Conservation (phyloP, 2,329 filamentous ascomycete genomes). For the Trichoderma sp. region DNA sequence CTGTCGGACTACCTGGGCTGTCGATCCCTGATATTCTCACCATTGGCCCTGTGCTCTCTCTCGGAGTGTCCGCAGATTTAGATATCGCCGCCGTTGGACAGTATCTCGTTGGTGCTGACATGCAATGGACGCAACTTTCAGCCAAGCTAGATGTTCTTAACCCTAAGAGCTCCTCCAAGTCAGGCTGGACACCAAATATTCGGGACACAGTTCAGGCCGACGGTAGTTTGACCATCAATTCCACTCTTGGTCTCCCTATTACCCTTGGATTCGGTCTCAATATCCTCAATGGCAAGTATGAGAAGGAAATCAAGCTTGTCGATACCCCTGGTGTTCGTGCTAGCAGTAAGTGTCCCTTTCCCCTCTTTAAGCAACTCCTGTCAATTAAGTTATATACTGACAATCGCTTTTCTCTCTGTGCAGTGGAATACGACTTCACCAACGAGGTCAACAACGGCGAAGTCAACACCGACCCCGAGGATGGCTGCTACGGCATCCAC, state of each 20-base stretch:
- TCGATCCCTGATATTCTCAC: background rate
- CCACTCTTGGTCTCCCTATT: background rate
- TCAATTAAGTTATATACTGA: background rate
- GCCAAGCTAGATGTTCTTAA: background rate
- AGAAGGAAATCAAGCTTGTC: conserved; percentile 7
- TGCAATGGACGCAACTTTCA: background rate
- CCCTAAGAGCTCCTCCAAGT: background rate
- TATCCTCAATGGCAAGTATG: conserved; percentile 2
- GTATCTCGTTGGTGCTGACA: background rate
- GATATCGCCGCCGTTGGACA: background rate
- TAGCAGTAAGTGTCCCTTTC: background rate
- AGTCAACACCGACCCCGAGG: background rate
- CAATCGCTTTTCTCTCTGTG: too few relatives aligned
- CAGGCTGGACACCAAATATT: background rate
- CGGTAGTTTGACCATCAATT: background rate
- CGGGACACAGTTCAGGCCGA: background rate
- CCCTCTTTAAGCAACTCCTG: background rate
- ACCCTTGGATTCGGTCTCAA: background rate
- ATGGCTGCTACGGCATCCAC: background rate
- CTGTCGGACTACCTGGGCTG: background rate
- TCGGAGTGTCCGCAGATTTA: background rate
- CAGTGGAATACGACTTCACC: conserved; percentile 5
- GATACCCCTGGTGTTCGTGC: background rate
- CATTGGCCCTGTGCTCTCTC: background rate
- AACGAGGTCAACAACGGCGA: conserved; percentile 2